Evolutionary conservation across 176 grass and related monocot species (phyloP).

Genomic region (Phoenix roebelenii): DNA sequence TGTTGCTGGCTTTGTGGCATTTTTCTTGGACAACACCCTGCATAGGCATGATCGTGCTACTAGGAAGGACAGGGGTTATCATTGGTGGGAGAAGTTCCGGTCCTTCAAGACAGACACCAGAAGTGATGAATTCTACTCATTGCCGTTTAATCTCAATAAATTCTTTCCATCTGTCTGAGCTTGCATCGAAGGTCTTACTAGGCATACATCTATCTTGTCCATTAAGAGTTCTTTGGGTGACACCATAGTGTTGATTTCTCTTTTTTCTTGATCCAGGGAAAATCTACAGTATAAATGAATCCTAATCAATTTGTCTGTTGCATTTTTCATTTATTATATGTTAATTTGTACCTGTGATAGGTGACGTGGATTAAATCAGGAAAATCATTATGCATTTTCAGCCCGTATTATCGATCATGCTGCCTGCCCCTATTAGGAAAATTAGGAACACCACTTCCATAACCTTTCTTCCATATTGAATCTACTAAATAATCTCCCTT

Average conservation of each 20-base stretch:
- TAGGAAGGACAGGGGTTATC: constrained; percentile 71
- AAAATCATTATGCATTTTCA: not conserved
- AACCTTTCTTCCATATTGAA: too few species aligned
- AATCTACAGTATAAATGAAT: not conserved
- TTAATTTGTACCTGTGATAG: constrained; percentile 4
- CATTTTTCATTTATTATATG: constrained; percentile 2
- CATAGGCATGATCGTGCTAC: constrained; percentile 20
- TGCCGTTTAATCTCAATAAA: constrained; percentile 79
- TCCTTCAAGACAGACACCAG: constrained; percentile 59
- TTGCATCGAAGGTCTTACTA: not conserved
- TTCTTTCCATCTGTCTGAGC: constrained; percentile 64
- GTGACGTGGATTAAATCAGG: not conserved
- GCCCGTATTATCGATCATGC: too few species aligned
- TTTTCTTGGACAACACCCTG: constrained; percentile 73
- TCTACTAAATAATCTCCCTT: too few species aligned
- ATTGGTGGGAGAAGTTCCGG: constrained; percentile 81
- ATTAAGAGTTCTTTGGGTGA: not conserved
- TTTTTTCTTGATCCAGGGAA: constrained; percentile 1
- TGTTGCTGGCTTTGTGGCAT: constrained; percentile 63
- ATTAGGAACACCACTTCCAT: too few species aligned
- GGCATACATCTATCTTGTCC: too few species aligned
- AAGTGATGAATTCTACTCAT: constrained; percentile 73
- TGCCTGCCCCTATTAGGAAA: too few species aligned
- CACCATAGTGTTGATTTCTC: constrained; percentile 22
- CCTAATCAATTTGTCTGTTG: constrained; percentile 11